Base-by-base conservation (phyloP, 306 rosid species). In the Vigna mungo region DNA sequence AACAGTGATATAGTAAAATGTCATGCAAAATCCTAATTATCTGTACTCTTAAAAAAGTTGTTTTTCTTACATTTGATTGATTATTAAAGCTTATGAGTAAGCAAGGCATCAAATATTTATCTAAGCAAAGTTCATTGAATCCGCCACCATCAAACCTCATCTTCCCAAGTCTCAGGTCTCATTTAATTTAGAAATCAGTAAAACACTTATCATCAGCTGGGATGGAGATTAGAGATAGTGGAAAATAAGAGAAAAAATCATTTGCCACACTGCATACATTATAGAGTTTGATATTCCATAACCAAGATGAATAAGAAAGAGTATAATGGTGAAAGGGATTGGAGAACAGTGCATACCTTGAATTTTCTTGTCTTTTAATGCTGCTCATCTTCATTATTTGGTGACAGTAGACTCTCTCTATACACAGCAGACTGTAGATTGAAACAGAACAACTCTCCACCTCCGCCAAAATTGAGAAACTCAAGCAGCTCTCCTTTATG, bases 351-450 rank as follows among this genome's bases (percentile, higher is more conserved):
- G 8, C 53, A 48, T 15, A 48, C 56, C 56, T 20, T 51, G 9
- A 7, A 9, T 51, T 49, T 16, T 16, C 18, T 49, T 16, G 55
- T 36, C 8, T 36, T 9, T 36, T 36, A 36, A 9, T 6, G 10
- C n/a, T 51, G 21, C 10, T n/a, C 55, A 6, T 16, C 55, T 51
- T 51, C 55, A 51, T 7, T 16, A 16, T 9, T 16, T 3, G 2
- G 71, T 1, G 71, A 46, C 23, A 74, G 47, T n/a, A 80, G 49
- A 46, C 58, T 68, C 73, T 47, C 73, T 46, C 23, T 68, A 47
- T 68, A 47, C 7, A 46, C 0, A 68, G 8, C n/a, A 32, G 15
- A 36, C 9, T 37, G 30, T 48, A 15, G 17, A 48, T 48, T 48
- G 7, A 4, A 6, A 48, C 18, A 48, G 15, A 4, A 48, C 53